Conservation (phyloP, 208 protist species). For the Porcisia deanei region DNA sequence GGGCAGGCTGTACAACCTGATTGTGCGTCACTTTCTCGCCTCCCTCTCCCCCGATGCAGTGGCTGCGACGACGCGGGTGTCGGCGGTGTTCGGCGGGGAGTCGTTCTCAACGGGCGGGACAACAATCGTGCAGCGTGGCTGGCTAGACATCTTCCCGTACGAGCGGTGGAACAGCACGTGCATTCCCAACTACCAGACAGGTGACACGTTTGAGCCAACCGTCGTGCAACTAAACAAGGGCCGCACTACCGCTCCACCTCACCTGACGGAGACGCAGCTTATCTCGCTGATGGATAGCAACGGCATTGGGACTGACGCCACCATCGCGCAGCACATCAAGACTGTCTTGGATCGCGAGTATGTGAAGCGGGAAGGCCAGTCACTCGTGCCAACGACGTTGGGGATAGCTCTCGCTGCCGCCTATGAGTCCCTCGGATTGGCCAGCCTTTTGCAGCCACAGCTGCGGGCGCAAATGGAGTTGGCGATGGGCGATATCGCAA, state of each 20-base stretch:
- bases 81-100: constrained; percentile 77
- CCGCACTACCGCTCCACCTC: constrained; percentile 88
- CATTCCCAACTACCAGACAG: constrained; percentile 93
- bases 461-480: constrained; percentile 94
- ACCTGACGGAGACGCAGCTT: constrained; percentile 97
- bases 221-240: constrained; percentile 75
- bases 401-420: constrained; percentile 95
- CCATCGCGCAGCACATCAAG: constrained; percentile 99
- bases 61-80: constrained; percentile 86
- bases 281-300: constrained; percentile 98
- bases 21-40: constrained; percentile 98
- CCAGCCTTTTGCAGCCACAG: constrained; percentile 89
- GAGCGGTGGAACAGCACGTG: constrained; percentile 85
- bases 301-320: constrained; percentile 99
- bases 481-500: constrained; percentile 88
- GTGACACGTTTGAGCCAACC: constrained; percentile 90
- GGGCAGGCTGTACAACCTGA: constrained; percentile 94
- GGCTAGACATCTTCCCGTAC: constrained; percentile 93
- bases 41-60: constrained; percentile 95
- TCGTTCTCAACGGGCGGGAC: constrained; percentile 89
- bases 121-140: constrained; percentile 92
- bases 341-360: constrained; percentile 95
- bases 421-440: constrained; percentile 95
- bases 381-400: constrained; percentile 92
- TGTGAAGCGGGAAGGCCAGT: constrained; percentile 72